Evolutionary conservation across 1,284 basidiomycete species (phyloP).

Genomic region (Somion occarium): DNA sequence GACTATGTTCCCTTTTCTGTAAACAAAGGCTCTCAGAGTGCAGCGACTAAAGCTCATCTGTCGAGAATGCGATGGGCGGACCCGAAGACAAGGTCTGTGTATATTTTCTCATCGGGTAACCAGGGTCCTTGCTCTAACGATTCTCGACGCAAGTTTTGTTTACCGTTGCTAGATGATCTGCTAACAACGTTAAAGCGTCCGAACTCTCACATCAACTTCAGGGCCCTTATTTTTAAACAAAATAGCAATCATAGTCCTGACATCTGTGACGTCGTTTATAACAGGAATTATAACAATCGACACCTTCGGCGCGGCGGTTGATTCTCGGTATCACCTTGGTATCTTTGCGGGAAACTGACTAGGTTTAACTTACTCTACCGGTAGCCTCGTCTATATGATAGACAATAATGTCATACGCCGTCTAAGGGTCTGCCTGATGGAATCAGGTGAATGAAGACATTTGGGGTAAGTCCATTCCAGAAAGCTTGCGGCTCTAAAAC

Average conservation of each 20-base stretch:
- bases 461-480: not conserved
- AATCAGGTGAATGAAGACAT: not conserved
- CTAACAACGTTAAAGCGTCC: not conserved
- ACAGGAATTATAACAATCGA: not conserved
- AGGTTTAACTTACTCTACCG: not conserved
- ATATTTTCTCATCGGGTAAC: not conserved
- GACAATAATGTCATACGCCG: not conserved
- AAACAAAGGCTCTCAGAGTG: not conserved
- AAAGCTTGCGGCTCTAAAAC: not conserved
- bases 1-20: not conserved
- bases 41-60: not conserved
- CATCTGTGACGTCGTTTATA: slow-evolving; percentile 1
- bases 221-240: not conserved
- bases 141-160: not conserved
- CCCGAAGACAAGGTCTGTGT: not conserved
- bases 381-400: not conserved
- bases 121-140: not conserved
- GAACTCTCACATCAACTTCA: not conserved
- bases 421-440: not conserved
- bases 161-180: not conserved
- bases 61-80: not conserved
- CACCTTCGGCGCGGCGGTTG: slow-evolving; percentile 12
- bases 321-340: slow-evolving; percentile 23
- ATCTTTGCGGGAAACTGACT: slow-evolving; percentile 13
- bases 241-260: too few relatives aligned